A percentile compares a stretch with the other conserved stretches of the same genome.
Conservation (phyloP, 805 yeast species). For the Tetrapisispora iriomotensis region DNA sequence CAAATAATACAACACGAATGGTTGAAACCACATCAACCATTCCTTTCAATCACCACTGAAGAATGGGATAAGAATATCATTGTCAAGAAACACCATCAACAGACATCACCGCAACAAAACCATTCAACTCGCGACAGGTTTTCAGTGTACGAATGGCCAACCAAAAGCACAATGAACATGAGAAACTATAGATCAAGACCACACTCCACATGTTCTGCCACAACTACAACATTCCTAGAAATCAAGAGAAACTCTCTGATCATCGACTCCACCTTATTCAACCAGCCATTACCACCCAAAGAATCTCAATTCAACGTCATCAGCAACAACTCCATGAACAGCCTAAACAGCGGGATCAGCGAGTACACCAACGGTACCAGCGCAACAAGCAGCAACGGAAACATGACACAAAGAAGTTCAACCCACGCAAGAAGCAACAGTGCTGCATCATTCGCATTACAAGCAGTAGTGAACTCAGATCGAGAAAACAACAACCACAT, state of each 20-base stretch:
- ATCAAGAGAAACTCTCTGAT: conserved; percentile 27
- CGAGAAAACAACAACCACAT: conserved; percentile 10
- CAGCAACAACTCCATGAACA: not conserved
- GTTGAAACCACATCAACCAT: conserved; percentile 75
- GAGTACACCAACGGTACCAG: conserved; percentile 32
- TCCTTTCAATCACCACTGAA: conserved; percentile 73
- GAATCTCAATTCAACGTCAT: conserved; percentile 57
- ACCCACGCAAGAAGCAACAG: conserved; percentile 23
- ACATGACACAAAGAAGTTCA: conserved; percentile 13
- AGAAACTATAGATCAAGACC: not conserved
- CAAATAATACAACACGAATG: conserved; percentile 78
- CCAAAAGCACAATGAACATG: not conserved
- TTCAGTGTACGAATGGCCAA: not conserved
- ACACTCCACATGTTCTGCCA: not conserved
- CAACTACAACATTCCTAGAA: not conserved
- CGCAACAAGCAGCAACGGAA: conserved; percentile 14
- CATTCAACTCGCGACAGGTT: not conserved
- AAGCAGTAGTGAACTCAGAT: conserved; percentile 67
- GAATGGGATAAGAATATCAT: conserved; percentile 70
- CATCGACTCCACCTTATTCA: conserved; percentile 29
- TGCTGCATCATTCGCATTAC: conserved; percentile 59
- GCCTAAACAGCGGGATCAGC: not conserved
- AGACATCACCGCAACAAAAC: not conserved
- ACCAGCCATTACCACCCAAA: conserved; percentile 57
- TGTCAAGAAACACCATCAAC: not conserved